Evolutionary conservation across 306 rosid genomes (phyloP).

Genomic region (Lathyrus aphaca): DNA sequence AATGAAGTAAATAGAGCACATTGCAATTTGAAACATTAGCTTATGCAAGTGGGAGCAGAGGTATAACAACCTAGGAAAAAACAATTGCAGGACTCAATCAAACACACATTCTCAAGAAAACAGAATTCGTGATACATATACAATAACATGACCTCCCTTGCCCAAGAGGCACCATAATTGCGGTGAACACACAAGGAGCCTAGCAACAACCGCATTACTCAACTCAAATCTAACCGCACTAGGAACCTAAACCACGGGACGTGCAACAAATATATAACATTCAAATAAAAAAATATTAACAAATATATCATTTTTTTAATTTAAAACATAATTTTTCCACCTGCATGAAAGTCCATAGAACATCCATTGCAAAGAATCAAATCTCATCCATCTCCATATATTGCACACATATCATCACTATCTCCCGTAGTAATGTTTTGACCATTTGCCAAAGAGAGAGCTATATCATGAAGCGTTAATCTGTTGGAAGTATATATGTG

Average conservation of each 20-base stretch:
- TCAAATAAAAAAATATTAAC: conserved; percentile 15
- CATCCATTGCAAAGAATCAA: conserved; percentile 84
- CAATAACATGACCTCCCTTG: conserved; percentile 77
- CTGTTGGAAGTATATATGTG: conserved; percentile 96
- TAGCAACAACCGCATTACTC: background rate
- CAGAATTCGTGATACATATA: no score
- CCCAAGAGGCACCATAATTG: conserved; percentile 86
- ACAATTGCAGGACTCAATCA: no score
- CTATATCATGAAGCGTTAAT: conserved; percentile 94
- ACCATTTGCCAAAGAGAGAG: conserved; percentile 91
- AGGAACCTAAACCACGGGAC: no score
- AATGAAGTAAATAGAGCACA: no score
- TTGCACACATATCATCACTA: conserved; percentile 99
- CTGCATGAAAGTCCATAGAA: conserved; percentile 94
- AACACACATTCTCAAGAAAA: no score
- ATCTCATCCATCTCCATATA: conserved; percentile 90
- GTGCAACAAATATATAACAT: no score
- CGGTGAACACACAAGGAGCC: conserved; percentile 80
- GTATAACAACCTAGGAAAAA: background rate
- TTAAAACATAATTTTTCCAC: conserved; percentile 42
- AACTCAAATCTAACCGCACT: no score
- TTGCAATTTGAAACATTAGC: background rate
- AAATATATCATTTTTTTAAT: conserved; percentile 6
- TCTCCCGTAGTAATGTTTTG: conserved; percentile 87
- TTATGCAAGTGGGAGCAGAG: background rate